Conservation (phyloP, 225 moss, liverwort and hornwort species). For the Anthoceros angustus region DNA sequence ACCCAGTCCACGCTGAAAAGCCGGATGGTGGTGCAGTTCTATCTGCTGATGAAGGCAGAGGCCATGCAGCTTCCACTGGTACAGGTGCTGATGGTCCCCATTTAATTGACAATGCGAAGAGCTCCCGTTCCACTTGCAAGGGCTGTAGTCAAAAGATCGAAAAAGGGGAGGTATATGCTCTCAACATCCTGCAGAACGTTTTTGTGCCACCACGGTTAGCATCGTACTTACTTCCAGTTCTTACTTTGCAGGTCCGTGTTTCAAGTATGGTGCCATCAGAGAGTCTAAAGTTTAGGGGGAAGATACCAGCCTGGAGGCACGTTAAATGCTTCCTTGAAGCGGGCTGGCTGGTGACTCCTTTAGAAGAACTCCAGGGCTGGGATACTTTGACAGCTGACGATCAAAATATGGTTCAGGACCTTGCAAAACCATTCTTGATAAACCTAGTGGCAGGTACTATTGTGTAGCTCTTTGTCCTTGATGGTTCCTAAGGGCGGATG, state of each 20-base stretch:
- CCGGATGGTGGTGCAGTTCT: neutral
- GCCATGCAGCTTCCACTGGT: neutral
- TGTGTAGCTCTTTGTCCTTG: neutral
- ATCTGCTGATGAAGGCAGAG: neutral
- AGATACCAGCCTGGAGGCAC: slow-evolving; percentile 88
- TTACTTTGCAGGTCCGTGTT: slow-evolving; percentile 52
- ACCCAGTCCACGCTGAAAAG: neutral
- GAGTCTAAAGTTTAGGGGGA: slow-evolving; percentile 42
- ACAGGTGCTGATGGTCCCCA: neutral
- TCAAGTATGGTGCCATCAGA: slow-evolving; percentile 57
- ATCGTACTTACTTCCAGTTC: neutral
- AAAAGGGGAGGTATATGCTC: slow-evolving; percentile 60
- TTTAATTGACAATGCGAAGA: slow-evolving; percentile 64
- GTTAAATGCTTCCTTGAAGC: slow-evolving; percentile 63
- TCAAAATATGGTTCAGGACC: slow-evolving; percentile 33
- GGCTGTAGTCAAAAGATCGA: slow-evolving; percentile 69
- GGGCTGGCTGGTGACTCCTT: slow-evolving; percentile 32
- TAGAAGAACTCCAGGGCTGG: slow-evolving; percentile 68
- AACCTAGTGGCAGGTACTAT: slow-evolving; percentile 13
- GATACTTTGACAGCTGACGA: slow-evolving; percentile 49
- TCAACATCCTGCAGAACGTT: neutral
- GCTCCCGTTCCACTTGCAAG: slow-evolving; percentile 80
- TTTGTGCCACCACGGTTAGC: neutral
- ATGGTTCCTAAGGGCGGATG: neutral
- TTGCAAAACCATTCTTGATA: slow-evolving; percentile 17